Evolutionary conservation across 2,329 filamentous ascomycete genomes (phyloP), one percentile per base, ranked within the genome.

Genomic region (Fusarium setosum): DNA sequence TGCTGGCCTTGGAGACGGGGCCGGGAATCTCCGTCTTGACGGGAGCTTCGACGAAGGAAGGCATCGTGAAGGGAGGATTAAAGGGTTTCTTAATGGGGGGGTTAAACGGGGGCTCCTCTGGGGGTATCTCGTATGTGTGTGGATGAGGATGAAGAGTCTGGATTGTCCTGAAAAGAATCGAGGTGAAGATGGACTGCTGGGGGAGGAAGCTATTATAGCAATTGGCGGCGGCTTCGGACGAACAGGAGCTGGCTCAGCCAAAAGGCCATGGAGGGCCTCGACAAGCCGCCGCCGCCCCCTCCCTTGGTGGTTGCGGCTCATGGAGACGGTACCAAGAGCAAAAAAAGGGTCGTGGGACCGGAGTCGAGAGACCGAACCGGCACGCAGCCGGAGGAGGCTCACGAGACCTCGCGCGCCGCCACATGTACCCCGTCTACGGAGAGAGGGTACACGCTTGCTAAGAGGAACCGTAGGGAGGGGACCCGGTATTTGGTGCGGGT

Each of bases 11-110:
- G 63, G 78, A 79, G 65, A 76, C 63, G 26, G 79, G 79, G 38
- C 79, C 79, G 58, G 79, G 79, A 42, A 80, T 74, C 73, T 77
- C 77, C 50, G 77, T 79, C 57, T 66, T 65, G 55, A 79, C 76
- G 55, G 72, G 71, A 42, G 67, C 72, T 69, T 79, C 72, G 44
- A 73, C 68, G 52, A 75, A 70, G 58, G 75, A 68, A 63, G 74
- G 73, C 76, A 78, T 78, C 47, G 48, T 72, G 63, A 66, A 65
- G 37, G 42, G n/a, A n/a, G n/a, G n/a, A n/a, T n/a, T 51, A 21
- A 26, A 56, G 59, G 29, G 45, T 64, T 51, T 51, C 55, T 56
- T 7, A 41, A 51, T n/a, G n/a, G n/a, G 20, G 9, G 35, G 40
- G 9, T 48, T 17, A 29, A 29, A 34, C 24, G 26, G 5, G n/a